Conservation (phyloP, 805 yeast species). For the Cyberlindnera xylosilytica region DNA sequence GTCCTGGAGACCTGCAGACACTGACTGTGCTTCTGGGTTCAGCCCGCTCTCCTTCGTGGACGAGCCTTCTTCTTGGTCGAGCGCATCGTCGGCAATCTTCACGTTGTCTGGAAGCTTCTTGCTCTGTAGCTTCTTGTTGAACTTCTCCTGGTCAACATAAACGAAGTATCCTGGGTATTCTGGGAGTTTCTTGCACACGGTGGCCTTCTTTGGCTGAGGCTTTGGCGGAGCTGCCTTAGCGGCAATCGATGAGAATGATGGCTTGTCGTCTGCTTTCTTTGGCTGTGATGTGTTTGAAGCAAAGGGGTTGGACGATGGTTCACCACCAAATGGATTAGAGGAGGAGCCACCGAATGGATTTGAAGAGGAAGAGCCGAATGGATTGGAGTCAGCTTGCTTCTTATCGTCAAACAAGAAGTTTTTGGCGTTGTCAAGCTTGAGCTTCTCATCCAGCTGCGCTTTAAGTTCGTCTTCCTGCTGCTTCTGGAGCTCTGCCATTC, state of each 20-base stretch:
- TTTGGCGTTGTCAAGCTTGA: conserved; percentile 41
- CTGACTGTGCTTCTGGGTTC: conserved; percentile 44
- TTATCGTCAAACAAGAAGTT: conserved; percentile 29
- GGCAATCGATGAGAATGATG: conserved; percentile 32
- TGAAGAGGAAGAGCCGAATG: conserved; percentile 41
- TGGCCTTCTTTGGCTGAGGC: conserved; percentile 13
- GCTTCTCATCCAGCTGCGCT: conserved; percentile 40
- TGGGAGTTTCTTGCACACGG: conserved; percentile 35
- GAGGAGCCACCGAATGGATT: conserved; percentile 38
- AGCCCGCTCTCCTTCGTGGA: conserved; percentile 22
- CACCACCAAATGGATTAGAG: conserved; percentile 1
- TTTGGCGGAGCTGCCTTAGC: conserved; percentile 27
- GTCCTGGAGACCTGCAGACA: conserved; percentile 52
- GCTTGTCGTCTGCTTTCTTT: conserved; percentile 3
- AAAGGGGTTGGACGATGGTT: conserved; percentile 4
- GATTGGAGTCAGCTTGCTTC: conserved; percentile 36
- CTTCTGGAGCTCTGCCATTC: conserved; percentile 38
- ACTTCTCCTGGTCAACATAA: conserved; percentile 69
- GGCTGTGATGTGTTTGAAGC: background rate
- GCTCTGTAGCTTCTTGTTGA: conserved; percentile 43
- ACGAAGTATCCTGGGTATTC: conserved; percentile 63
- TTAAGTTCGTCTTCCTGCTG: conserved; percentile 40
- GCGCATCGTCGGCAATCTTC: conserved; percentile 48
- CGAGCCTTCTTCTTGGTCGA: conserved; percentile 38
- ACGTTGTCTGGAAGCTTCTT: conserved; percentile 46